phyloP scores from a whole-genome alignment of 2,329 filamentous ascomycete species.

The Fusarium sp. region DNA sequence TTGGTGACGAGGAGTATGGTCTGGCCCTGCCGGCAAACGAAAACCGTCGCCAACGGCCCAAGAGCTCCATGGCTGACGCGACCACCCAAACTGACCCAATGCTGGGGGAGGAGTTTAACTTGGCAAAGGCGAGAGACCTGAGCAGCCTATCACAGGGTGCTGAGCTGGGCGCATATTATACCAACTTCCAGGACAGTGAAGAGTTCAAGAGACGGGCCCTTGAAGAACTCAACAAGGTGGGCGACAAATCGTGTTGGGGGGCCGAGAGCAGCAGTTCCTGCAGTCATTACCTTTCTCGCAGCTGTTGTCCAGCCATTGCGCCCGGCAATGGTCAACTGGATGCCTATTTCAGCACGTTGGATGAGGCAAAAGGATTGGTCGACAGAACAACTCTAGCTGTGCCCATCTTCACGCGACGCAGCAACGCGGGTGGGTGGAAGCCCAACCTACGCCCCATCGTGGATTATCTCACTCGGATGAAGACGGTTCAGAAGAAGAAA shows the following conservation, averaged over 20 bases:
- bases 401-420: neutral
- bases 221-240: neutral
- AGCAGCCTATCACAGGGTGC: neutral
- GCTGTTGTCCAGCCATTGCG: neutral
- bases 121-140: neutral
- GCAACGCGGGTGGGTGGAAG: neutral
- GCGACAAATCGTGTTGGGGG: neutral
- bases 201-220: neutral
- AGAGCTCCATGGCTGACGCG: neutral
- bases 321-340: neutral
- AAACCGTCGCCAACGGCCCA: too few species aligned
- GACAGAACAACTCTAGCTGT: neutral
- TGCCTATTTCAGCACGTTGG: neutral
- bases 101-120: rapidly evolving
- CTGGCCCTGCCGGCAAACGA: neutral
- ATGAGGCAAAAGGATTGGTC: neutral
- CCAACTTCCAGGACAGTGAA: neutral
- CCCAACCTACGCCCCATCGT: neutral
- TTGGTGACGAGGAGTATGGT: neutral
- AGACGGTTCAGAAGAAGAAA: neutral
- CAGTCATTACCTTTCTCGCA: neutral
- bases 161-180: too few species aligned
- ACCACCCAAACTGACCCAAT: neutral
- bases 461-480: neutral
- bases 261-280: neutral